Percentiles rank a stretch among this genome's conserved stretches.
Evolutionary conservation across 345 rosid species (phyloP).

Genomic region (Punica granatum): DNA sequence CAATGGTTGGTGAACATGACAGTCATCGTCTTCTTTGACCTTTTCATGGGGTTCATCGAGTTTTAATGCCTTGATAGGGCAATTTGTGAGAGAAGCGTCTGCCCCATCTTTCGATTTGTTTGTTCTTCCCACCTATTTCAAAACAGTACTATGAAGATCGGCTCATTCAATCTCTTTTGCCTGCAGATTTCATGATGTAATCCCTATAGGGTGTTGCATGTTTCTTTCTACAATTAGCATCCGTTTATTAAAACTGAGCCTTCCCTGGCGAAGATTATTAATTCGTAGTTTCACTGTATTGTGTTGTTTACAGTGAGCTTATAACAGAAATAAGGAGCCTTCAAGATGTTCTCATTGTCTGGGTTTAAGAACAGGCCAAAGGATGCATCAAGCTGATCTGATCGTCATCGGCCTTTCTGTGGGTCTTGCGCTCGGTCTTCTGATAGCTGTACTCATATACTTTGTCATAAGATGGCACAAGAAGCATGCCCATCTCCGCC

Average conservation of each 20-base stretch:
- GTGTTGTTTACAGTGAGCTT: constrained; percentile 18
- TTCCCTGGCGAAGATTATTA: neutral
- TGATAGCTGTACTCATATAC: constrained; percentile 61
- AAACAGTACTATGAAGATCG: neutral
- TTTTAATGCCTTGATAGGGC: neutral
- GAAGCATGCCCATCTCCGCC: constrained; percentile 38
- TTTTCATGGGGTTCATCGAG: neutral
- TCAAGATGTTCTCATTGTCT: constrained; percentile 39
- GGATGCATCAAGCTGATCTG: constrained; percentile 48
- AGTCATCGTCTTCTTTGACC: too few relatives aligned
- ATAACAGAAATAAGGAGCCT: constrained; percentile 15
- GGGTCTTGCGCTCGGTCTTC: constrained; percentile 69
- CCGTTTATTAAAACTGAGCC: neutral
- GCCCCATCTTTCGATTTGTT: neutral
- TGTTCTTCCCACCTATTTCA: neutral
- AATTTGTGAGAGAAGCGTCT: neutral
- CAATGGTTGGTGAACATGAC: neutral
- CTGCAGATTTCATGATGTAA: neutral
- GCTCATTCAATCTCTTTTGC: neutral
- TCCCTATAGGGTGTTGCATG: neutral
- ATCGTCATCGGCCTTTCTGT: constrained; percentile 59
- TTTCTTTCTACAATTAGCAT: neutral
- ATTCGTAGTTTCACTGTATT: neutral
- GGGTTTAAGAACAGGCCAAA: constrained; percentile 29
- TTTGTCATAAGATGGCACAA: constrained; percentile 58